These are phyloP conservation scores for Basipetospora chlamydospora DNA, from an alignment of 2,329 filamentous ascomycete species.

Conservation along the genomic window DNA sequence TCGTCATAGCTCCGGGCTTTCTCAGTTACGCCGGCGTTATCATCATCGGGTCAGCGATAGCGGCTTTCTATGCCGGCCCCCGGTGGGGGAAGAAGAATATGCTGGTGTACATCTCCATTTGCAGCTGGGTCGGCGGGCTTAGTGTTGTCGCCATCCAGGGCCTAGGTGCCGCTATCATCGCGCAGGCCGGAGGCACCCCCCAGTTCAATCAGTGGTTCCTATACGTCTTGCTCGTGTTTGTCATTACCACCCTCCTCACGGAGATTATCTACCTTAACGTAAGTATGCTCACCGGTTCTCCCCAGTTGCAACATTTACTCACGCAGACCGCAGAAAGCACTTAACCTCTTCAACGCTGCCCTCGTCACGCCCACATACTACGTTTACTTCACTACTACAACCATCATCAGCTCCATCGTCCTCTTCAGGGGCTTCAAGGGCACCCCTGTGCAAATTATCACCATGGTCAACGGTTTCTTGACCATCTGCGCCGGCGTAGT, in stretches of 20 bases:
- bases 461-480: slow-evolving; percentile 84
- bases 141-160: slow-evolving; percentile 94
- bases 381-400: slow-evolving; percentile 92
- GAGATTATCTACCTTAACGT: slow-evolving; percentile 96
- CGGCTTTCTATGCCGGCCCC: slow-evolving; percentile 69
- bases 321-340: slow-evolving; percentile 98
- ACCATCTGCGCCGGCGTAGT: slow-evolving; percentile 89
- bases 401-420: slow-evolving; percentile 85
- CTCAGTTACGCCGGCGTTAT: slow-evolving; percentile 73
- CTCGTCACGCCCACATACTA: slow-evolving; percentile 98
- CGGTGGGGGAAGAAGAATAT: slow-evolving; percentile 92
- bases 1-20: slow-evolving; percentile 76
- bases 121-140: slow-evolving; percentile 83
- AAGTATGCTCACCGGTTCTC: slow-evolving; percentile 26
- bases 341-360: slow-evolving; percentile 93
- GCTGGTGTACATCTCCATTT: slow-evolving; percentile 94
- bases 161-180: slow-evolving; percentile 77
- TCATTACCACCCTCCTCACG: slow-evolving; percentile 73
- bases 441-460: slow-evolving; percentile 63
- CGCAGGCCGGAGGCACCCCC: slow-evolving; percentile 63
- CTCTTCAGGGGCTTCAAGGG: slow-evolving; percentile 92
- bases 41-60: slow-evolving; percentile 54
- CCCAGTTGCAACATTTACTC: neutral
- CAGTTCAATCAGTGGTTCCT: slow-evolving; percentile 98
- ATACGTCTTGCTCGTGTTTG: slow-evolving; percentile 83